A percentile compares a stretch with the other conserved stretches of the same genome.
phyloP scores from a whole-genome alignment of 2,329 filamentous ascomycete genomes.

The Colletotrichum sp. region DNA sequence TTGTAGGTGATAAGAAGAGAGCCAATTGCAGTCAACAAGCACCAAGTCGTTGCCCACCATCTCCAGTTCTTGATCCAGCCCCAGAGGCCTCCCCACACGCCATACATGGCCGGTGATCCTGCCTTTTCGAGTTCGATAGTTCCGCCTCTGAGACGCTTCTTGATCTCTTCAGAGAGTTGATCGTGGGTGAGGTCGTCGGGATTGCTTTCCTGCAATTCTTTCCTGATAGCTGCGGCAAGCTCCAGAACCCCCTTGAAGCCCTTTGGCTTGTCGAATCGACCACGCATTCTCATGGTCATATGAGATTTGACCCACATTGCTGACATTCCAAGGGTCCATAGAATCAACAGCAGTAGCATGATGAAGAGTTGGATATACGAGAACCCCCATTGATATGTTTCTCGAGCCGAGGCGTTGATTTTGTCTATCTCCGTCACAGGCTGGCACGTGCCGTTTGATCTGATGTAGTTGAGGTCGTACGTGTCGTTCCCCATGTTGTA shows the following conservation, averaged over 20 bases:
- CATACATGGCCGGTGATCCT: background rate
- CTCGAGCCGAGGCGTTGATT: background rate
- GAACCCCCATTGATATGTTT: constrained; percentile 30
- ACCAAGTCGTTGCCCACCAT: constrained; percentile 8
- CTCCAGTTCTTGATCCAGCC: constrained; percentile 2
- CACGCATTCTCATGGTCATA: background rate
- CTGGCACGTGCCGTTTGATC: constrained; percentile 24
- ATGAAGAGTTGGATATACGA: constrained; percentile 29
- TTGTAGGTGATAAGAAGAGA: background rate
- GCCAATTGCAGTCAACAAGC: background rate
- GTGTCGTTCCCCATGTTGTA: constrained; percentile 5
- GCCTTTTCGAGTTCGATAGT: constrained; percentile 19
- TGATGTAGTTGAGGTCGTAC: constrained; percentile 23
- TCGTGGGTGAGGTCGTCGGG: constrained; percentile 19
- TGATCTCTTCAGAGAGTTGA: constrained; percentile 22
- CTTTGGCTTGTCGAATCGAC: background rate
- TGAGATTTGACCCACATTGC: constrained; percentile 24
- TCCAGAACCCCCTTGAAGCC: constrained; percentile 15
- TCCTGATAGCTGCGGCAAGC: background rate
- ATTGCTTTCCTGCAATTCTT: constrained; percentile 19
- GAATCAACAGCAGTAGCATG: background rate
- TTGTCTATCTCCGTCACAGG: background rate
- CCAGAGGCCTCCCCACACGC: background rate
- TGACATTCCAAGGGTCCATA: constrained; percentile 26
- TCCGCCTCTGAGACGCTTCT: constrained; percentile 23